Evolutionary conservation across 2,329 filamentous ascomycete genomes (phyloP).

Genomic region (Phaeophleospora eucalypticola): DNA sequence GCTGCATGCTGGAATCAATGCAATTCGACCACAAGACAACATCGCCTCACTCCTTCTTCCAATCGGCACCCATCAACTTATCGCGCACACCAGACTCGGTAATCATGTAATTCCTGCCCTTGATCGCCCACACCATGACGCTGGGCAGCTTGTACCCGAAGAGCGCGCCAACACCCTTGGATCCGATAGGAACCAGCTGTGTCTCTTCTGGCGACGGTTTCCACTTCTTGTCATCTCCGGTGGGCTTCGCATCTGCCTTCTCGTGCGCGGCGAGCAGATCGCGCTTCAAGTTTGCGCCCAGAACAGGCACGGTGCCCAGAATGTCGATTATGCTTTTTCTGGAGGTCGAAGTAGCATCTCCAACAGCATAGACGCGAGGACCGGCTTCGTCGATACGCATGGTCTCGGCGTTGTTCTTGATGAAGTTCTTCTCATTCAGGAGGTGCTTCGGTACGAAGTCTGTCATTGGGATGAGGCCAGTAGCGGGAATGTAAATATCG

Average conservation of each 20-base stretch:
- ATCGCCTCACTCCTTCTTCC: slow-evolving; percentile 25
- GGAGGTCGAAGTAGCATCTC: slow-evolving; percentile 41
- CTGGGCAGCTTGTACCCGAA: slow-evolving; percentile 38
- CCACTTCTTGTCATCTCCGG: slow-evolving; percentile 30
- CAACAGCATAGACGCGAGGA: slow-evolving; percentile 41
- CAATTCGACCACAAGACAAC: too few relatives aligned
- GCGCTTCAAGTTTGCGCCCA: slow-evolving; percentile 41
- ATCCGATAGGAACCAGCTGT: slow-evolving; percentile 39
- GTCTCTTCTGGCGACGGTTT: slow-evolving; percentile 31
- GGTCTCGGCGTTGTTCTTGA: slow-evolving; percentile 42
- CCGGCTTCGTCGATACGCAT: slow-evolving; percentile 41
- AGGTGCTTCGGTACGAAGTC: slow-evolving; percentile 46
- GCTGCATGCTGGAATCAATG: too few relatives aligned
- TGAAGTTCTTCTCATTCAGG: slow-evolving; percentile 43
- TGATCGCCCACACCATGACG: slow-evolving; percentile 36
- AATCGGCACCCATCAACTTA: slow-evolving; percentile 21
- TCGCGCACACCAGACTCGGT: slow-evolving; percentile 18
- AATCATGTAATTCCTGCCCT: slow-evolving; percentile 36
- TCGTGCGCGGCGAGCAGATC: slow-evolving; percentile 35
- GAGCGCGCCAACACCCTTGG: slow-evolving; percentile 36
- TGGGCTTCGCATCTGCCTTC: slow-evolving; percentile 18
- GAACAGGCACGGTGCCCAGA: slow-evolving; percentile 32
- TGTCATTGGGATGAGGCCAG: slow-evolving; percentile 48
- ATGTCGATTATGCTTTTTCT: slow-evolving; percentile 38
- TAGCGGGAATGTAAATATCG: slow-evolving; percentile 50